phyloP scores from a whole-genome alignment of 202 grass and related monocot genomes.

The Digitaria exilis region DNA sequence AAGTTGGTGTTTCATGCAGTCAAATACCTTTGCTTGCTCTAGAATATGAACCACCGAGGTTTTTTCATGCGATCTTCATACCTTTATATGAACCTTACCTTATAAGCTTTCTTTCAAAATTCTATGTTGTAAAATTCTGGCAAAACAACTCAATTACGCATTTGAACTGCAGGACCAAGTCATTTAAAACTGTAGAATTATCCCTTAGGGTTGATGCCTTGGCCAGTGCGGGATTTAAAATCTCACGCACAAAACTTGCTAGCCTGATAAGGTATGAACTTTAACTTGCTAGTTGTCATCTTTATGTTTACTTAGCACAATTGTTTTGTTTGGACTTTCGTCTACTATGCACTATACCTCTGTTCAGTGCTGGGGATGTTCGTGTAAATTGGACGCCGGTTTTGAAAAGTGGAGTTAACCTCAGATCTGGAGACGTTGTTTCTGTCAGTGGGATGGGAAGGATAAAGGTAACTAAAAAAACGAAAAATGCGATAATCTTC shows the following conservation, averaged over 20 bases:
- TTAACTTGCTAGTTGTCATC: not conserved
- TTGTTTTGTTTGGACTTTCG: constrained; percentile 28
- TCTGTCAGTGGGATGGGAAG: constrained; percentile 90
- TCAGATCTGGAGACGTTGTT: constrained; percentile 88
- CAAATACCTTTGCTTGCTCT: constrained; percentile 92
- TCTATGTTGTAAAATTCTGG: constrained; percentile 29
- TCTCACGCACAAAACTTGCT: constrained; percentile 94
- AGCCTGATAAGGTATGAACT: constrained; percentile 72
- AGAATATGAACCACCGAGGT: constrained; percentile 97
- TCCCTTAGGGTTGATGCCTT: constrained; percentile 93
- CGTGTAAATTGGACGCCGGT: constrained; percentile 80
- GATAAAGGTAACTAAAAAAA: constrained; percentile 65
- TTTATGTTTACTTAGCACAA: constrained; percentile 16
- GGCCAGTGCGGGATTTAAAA: constrained; percentile 93
- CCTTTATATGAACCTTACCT: constrained; percentile 34
- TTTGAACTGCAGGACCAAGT: constrained; percentile 67
- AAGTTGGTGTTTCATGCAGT: constrained; percentile 74
- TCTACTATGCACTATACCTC: constrained; percentile 20
- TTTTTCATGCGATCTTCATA: constrained; percentile 14
- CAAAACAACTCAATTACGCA: constrained; percentile 9
- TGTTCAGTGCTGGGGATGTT: constrained; percentile 82
- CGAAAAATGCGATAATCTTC: not conserved
- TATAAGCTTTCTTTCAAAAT: constrained; percentile 14
- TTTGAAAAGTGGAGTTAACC: constrained; percentile 76
- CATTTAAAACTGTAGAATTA: constrained; percentile 87